Evolutionary conservation across 2,329 filamentous ascomycete species (phyloP).

Genomic region (Aspergillus neoniger): DNA sequence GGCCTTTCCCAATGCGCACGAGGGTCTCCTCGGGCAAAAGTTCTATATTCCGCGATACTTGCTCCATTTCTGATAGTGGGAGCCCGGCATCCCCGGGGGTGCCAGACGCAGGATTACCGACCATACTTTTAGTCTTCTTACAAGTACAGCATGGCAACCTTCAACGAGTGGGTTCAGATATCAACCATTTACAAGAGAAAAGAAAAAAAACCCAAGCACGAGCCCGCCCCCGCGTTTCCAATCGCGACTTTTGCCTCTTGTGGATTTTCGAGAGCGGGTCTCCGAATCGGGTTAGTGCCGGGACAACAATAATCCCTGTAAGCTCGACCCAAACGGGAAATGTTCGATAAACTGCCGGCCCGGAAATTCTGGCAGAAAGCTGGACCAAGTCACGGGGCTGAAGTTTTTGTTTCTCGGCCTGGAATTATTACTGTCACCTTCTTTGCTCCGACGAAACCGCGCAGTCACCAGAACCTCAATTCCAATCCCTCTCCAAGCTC

Average conservation of each 20-base stretch:
- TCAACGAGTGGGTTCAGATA: slow-evolving; percentile 2
- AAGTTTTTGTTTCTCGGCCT: slow-evolving; percentile 39
- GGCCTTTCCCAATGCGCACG: slow-evolving; percentile 37
- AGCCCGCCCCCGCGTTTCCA: slow-evolving; percentile 31
- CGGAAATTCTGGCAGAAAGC: too few relatives aligned
- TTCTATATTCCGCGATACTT: slow-evolving; percentile 38
- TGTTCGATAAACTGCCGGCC: too few relatives aligned
- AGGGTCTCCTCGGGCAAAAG: slow-evolving; percentile 38
- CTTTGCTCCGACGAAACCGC: neutral
- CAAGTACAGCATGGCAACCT: slow-evolving; percentile 17
- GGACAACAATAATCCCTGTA: slow-evolving; percentile 26
- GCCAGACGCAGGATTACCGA: slow-evolving; percentile 19
- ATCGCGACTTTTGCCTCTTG: slow-evolving; percentile 26
- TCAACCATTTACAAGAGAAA: slow-evolving; percentile 4
- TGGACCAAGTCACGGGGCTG: slow-evolving; percentile 36
- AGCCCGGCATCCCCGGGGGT: slow-evolving; percentile 15
- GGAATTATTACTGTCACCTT: neutral
- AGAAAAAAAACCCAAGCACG: slow-evolving; percentile 15
- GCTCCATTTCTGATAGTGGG: slow-evolving; percentile 29
- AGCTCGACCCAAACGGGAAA: neutral
- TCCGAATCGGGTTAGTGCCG: slow-evolving; percentile 30
- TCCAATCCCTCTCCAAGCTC: neutral
- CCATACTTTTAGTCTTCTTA: slow-evolving; percentile 24
- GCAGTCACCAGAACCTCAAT: neutral
- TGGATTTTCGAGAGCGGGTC: slow-evolving; percentile 32